phyloP scores from a whole-genome alignment of 352 stramenopile species.

The Thalassiosira oceanica region DNA sequence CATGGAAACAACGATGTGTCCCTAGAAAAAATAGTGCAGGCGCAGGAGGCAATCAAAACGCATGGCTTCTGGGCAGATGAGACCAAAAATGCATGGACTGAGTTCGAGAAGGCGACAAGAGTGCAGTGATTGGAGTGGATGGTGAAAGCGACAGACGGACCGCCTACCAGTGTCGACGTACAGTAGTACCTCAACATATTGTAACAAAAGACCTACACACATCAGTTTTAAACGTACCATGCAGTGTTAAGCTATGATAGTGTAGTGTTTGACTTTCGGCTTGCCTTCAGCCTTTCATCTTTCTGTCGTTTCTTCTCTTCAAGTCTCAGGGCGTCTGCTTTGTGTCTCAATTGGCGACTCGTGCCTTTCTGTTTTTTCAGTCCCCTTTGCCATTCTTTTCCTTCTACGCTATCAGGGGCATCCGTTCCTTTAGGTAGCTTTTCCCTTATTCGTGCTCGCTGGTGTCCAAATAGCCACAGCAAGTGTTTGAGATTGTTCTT shows the following conservation, averaged over 20 bases:
- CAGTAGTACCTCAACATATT: no score
- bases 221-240: neutral
- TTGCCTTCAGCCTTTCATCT: neutral
- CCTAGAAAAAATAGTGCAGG: no score
- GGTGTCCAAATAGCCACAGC: constrained; percentile 71
- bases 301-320: constrained; percentile 6
- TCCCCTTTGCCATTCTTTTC: constrained; percentile 48
- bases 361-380: constrained; percentile 40
- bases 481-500: constrained; percentile 59
- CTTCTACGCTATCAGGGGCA: constrained; percentile 53
- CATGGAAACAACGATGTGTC: no score
- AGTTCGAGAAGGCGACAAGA: no score
- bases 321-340: constrained; percentile 26
- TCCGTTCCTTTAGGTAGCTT: constrained; percentile 23
- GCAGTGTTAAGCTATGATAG: neutral
- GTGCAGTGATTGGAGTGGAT: no score
- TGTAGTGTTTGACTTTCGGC: neutral
- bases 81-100: constrained; percentile 10
- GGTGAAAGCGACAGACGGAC: no score
- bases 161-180: no score
- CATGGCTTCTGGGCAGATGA: constrained; percentile 8
- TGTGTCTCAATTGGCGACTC: constrained; percentile 27
- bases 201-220: no score
- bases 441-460: constrained; percentile 39
- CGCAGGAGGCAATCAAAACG: constrained; percentile 9